phyloP scores from a whole-genome alignment of 169 alveolate genomes.

The Plasmodium gonderi region DNA sequence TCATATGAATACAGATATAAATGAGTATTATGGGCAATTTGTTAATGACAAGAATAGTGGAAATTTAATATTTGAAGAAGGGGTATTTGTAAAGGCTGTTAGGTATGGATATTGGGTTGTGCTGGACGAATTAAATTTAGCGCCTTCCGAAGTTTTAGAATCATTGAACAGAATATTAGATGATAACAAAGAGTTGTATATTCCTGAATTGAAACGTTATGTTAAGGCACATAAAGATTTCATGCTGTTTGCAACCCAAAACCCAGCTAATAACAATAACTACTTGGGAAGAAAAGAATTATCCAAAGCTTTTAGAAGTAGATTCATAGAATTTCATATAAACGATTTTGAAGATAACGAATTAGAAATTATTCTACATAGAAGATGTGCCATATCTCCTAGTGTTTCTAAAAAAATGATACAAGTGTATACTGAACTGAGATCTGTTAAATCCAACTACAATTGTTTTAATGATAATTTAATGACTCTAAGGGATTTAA shows the following conservation, averaged over 20 bases:
- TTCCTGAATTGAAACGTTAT: constrained; percentile 96
- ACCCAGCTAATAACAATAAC: constrained; percentile 97
- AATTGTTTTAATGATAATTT: constrained; percentile 80
- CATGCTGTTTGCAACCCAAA: constrained; percentile 99
- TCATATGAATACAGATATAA: constrained; percentile 98
- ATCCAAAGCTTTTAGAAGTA: constrained; percentile 97
- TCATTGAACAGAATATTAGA: constrained; percentile 98
- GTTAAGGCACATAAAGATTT: constrained; percentile 98
- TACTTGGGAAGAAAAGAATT: constrained; percentile 99
- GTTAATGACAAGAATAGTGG: constrained; percentile 92
- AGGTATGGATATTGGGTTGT: constrained; percentile 99
- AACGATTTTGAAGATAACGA: constrained; percentile 94
- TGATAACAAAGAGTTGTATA: constrained; percentile 97
- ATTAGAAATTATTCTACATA: constrained; percentile 92
- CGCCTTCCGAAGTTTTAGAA: constrained; percentile 98
- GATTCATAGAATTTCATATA: constrained; percentile 96
- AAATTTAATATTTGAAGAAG: constrained; percentile 96
- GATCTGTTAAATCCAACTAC: constrained; percentile 89
- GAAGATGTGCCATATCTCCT: constrained; percentile 95
- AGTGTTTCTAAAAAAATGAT: constrained; percentile 94
- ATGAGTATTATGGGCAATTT: constrained; percentile 98
- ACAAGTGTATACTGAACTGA: constrained; percentile 92
- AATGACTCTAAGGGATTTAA: constrained; percentile 98
- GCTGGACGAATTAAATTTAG: constrained; percentile 99
- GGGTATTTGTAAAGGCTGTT: constrained; percentile 97